Evolutionary conservation across 441 rosid species (phyloP).

Genomic region (Adansonia madagascariensis): DNA sequence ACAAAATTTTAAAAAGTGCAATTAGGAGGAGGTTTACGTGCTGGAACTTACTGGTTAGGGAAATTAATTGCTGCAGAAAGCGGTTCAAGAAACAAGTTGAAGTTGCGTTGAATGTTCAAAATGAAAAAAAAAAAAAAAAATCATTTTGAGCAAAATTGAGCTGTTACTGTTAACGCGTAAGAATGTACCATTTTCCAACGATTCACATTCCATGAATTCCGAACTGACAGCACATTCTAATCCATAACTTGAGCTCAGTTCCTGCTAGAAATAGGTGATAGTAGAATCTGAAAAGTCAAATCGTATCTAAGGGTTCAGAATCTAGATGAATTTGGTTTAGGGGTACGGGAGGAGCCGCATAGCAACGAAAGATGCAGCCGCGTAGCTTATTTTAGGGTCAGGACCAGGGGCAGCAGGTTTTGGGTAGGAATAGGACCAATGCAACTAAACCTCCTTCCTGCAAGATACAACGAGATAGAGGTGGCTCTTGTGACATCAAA

Average conservation of each 20-base stretch:
- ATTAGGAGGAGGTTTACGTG: too few species aligned
- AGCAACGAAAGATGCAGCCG: neutral
- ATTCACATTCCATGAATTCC: neutral
- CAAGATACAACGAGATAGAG: neutral
- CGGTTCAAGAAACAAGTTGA: too few species aligned
- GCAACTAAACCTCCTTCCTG: neutral
- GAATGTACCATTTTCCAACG: too few species aligned
- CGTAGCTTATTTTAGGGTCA: neutral
- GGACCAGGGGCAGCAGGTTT: neutral
- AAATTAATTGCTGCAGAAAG: too few species aligned
- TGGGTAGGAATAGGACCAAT: neutral
- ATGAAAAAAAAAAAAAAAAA: too few species aligned
- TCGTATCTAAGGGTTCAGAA: neutral
- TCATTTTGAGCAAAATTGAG: too few species aligned
- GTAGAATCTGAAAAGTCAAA: neutral
- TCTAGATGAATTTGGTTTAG: neutral
- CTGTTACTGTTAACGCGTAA: too few species aligned
- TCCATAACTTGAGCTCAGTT: neutral
- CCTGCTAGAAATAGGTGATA: neutral
- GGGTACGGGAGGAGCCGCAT: neutral
- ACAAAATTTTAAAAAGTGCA: too few species aligned
- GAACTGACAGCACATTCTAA: neutral
- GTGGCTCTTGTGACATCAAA: neutral
- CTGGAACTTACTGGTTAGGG: too few species aligned
- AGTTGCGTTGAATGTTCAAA: too few species aligned